A percentile compares a stretch with the other conserved stretches of the same genome.
Conservation (phyloP, 176 grass and related monocot genomes). For the Guadua angustifolia region DNA sequence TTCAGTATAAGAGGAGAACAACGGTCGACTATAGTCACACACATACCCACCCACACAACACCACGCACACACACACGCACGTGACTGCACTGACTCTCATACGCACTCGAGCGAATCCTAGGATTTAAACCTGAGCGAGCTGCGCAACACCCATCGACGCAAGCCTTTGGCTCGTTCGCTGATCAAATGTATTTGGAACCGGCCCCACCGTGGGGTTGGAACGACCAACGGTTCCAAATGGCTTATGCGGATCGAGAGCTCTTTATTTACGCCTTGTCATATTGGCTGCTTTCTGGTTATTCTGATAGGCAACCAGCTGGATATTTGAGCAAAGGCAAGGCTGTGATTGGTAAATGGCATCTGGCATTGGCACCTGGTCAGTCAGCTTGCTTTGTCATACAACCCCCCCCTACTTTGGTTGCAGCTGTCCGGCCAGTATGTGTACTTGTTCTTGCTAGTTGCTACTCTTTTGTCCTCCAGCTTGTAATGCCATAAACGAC, state of each 20-base stretch:
- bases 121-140: too few species aligned
- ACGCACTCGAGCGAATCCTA: too few species aligned
- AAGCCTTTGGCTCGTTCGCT: too few species aligned
- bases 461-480: not conserved
- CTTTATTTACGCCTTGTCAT: not conserved
- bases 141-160: too few species aligned
- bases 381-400: not conserved
- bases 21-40: too few species aligned
- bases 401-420: not conserved
- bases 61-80: too few species aligned
- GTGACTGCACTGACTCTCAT: too few species aligned
- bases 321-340: not conserved
- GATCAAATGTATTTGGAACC: too few species aligned
- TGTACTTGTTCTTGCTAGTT: not conserved
- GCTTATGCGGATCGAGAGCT: not conserved
- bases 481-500: not conserved
- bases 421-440: conserved; percentile 17
- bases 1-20: too few species aligned
- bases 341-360: not conserved
- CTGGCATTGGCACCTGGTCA: not conserved
- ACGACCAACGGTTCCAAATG: conserved; percentile 18
- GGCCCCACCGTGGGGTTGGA: not conserved
- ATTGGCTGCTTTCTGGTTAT: conserved; percentile 7
- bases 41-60: too few species aligned
- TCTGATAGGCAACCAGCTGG: conserved; percentile 37